phyloP scores from a whole-genome alignment of 2,329 filamentous ascomycete species.

The Penicillium hesseltinei region DNA sequence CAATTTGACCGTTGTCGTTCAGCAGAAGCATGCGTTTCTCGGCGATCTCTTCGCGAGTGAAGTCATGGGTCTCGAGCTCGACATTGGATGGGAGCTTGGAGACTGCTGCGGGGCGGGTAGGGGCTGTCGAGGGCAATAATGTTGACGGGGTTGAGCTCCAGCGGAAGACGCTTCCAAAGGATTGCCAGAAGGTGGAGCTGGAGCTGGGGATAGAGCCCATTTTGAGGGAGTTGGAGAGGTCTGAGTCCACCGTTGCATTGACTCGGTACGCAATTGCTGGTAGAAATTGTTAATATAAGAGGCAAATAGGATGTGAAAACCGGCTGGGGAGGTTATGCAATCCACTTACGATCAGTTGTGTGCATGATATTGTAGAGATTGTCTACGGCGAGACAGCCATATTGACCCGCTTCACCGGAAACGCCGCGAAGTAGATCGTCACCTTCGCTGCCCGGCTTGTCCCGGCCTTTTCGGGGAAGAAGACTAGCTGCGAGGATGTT shows the following conservation, averaged over 20 bases:
- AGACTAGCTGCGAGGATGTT: constrained; percentile 52
- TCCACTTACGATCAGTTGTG: constrained; percentile 57
- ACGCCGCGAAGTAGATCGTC: constrained; percentile 62
- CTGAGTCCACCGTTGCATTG: constrained; percentile 82
- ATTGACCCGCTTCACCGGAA: constrained; percentile 73
- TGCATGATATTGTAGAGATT: constrained; percentile 95
- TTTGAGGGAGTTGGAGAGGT: constrained; percentile 74
- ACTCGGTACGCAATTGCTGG: constrained; percentile 80
- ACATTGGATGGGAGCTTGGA: constrained; percentile 66
- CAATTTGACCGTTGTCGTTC: constrained; percentile 95
- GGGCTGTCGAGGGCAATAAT: constrained; percentile 65
- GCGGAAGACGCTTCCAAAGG: constrained; percentile 62
- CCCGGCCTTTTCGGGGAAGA: constrained; percentile 70
- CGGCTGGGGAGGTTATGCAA: neutral
- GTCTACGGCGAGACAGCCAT: constrained; percentile 89
- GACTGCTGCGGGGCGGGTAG: constrained; percentile 56
- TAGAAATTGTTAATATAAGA: constrained; percentile 50
- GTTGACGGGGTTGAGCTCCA: constrained; percentile 47
- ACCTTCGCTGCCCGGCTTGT: constrained; percentile 71
- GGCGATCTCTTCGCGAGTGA: constrained; percentile 84
- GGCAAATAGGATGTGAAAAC: neutral
- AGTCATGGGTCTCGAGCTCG: constrained; percentile 96
- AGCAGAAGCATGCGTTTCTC: constrained; percentile 83
- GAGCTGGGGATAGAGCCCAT: constrained; percentile 75
- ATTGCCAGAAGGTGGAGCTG: constrained; percentile 63